Evolutionary conservation across 2,329 filamentous ascomycete species (phyloP).

Genomic region (Aspergillus carbonarius): DNA sequence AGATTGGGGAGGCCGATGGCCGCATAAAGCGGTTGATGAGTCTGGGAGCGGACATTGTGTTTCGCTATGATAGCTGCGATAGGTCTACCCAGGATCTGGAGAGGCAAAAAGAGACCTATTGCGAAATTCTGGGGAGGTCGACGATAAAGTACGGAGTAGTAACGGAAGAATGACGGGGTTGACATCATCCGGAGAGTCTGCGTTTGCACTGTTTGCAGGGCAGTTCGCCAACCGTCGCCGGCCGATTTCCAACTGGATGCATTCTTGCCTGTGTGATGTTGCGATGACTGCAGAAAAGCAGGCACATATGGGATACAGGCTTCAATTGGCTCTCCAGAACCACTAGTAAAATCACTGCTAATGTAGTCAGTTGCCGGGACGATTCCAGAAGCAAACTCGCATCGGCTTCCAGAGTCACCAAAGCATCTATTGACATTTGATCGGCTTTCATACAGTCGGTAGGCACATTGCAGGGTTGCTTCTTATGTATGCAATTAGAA

Average conservation of each 20-base stretch:
- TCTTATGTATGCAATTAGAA: not conserved
- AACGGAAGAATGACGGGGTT: slow-evolving; percentile 27
- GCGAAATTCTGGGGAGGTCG: not conserved
- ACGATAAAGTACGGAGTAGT: not conserved
- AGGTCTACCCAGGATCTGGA: not conserved
- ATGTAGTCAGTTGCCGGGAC: not conserved
- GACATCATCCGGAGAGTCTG: slow-evolving; percentile 38
- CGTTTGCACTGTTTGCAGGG: slow-evolving; percentile 40
- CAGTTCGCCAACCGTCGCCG: slow-evolving; percentile 14
- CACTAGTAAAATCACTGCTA: not conserved
- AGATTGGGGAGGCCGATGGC: slow-evolving; percentile 29
- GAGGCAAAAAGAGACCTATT: not conserved
- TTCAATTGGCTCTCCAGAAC: not conserved
- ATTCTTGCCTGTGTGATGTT: not conserved
- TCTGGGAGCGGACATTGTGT: slow-evolving; percentile 49
- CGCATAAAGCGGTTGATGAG: slow-evolving; percentile 48
- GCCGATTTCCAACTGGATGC: slow-evolving; percentile 13
- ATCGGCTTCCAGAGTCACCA: not conserved
- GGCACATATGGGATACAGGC: not conserved
- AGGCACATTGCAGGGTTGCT: not conserved
- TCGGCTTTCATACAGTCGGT: not conserved
- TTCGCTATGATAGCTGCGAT: slow-evolving; percentile 2
- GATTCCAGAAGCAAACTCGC: not conserved
- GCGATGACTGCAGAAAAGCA: not conserved
- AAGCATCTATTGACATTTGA: not conserved